A percentile compares a stretch with the other conserved stretches of the same genome.
phyloP scores from a whole-genome alignment of 768 basidiomycete genomes.

The Gymnopilus junonius region DNA sequence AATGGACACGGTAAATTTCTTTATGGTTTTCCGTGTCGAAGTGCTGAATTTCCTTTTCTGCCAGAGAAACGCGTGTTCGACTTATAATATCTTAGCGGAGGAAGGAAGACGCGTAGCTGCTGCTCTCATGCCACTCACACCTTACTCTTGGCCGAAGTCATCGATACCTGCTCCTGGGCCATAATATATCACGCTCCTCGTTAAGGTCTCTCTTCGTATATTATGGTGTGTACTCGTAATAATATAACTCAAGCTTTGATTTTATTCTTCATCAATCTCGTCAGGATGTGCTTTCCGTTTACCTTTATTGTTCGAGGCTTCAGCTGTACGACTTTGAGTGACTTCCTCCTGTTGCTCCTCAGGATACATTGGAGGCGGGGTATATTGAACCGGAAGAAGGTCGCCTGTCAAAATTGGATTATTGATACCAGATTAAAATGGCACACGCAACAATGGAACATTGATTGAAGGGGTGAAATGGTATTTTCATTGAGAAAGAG shows the following conservation, averaged over 20 bases:
- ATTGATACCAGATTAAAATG: conserved; percentile 11
- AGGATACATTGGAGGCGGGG: conserved; percentile 59
- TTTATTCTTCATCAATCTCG: conserved; percentile 27
- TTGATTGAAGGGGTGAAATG: background rate
- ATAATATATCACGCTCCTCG: background rate
- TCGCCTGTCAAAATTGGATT: conserved; percentile 40
- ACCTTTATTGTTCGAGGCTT: conserved; percentile 50
- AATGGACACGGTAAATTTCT: conserved; percentile 75
- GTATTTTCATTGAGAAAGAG: conserved; percentile 7
- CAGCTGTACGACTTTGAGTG: conserved; percentile 17
- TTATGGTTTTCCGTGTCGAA: background rate
- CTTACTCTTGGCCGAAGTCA: conserved; percentile 55
- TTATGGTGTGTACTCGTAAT: background rate
- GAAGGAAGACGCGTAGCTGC: conserved; percentile 94
- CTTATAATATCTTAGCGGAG: conserved; percentile 91
- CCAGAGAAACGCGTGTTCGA: conserved; percentile 91
- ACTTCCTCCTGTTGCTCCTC: conserved; percentile 55
- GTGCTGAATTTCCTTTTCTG: background rate
- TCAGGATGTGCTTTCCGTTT: conserved; percentile 58
- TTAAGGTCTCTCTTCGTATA: background rate
- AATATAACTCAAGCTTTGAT: background rate
- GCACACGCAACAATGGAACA: conserved; percentile 15
- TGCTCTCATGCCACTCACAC: conserved; percentile 75
- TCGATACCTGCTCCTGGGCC: background rate
- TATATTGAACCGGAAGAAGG: conserved; percentile 61